Evolutionary conservation across 495 filamentous ascomycete genomes (phyloP), one percentile per base, ranked within the genome.

Genomic region (Aspergillus conjunctus): DNA sequence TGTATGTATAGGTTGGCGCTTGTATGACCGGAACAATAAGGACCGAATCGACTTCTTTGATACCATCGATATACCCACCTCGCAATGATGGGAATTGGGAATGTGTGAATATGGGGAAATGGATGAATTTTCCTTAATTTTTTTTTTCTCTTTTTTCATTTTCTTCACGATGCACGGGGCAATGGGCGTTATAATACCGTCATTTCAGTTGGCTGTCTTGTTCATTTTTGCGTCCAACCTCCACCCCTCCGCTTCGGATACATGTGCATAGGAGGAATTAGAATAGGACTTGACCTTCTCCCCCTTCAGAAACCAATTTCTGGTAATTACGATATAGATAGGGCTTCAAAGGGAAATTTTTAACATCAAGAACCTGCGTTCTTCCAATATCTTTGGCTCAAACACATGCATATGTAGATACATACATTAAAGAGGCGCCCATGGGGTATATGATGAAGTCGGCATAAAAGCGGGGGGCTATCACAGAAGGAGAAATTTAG

Each of bases 1-100:
- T 69, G 61, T 69, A 63, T 65, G 59, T 69, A 65, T 63, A 62
- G 59, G 54, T 58, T 64, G 64, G 62, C 56, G 65, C n/a, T n/a
- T 66, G 64, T 67, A 70, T 64, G 67, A 66, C 56, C 51, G 67
- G 59, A 59, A 64, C 58, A 54, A 46, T 46, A 52, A 53, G 55
- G 52, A 59, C 26, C 58, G 51, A 60, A 57, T 51, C 55, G 18
- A 62, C 50, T 39, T 63, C 32, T 54, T 49, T 56, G 57, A 48
- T 60, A 62, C 56, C 32, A 59, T 39, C 49, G 32, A 56, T 48
- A 17, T 56, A 21, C 26, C 43, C 33, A 51, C 26, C 54, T 43
- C 34, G 37, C 26, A 17, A 32, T 1, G 49, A 31, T 39, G 18
- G 54, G 12, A 45, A 37, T 54, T 56, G 54, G 53, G 48, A 34